Percentiles rank a stretch among this genome's conserved stretches.
Conservation (phyloP, 2,329 filamentous ascomycete genomes). For the Blastomyces percursus region DNA sequence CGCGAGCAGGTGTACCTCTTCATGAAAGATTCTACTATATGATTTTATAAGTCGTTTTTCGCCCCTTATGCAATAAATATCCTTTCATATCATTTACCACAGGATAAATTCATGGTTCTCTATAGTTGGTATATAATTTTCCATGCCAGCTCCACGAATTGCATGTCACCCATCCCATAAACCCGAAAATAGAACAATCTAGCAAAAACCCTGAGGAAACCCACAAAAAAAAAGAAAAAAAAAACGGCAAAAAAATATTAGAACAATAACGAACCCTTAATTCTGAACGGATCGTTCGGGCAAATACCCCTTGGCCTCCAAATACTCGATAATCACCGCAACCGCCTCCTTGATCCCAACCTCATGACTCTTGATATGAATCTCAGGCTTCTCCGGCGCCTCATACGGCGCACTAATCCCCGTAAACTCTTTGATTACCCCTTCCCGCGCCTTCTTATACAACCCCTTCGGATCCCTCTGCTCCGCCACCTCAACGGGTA, state of each 20-base stretch:
- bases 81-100: background rate
- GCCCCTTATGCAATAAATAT: background rate
- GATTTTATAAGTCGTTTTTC: background rate
- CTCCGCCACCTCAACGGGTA: conserved; percentile 85
- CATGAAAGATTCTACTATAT: background rate
- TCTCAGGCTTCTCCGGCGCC: conserved; percentile 72
- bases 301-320: conserved; percentile 57
- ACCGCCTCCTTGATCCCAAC: conserved; percentile 82
- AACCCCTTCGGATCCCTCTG: conserved; percentile 92
- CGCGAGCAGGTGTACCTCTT: background rate
- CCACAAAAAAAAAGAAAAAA: background rate
- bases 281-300: conserved; percentile 25
- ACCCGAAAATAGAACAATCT: background rate
- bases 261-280: conserved; percentile 3
- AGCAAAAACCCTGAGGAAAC: background rate
- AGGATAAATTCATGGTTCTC: background rate
- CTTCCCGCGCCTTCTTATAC: conserved; percentile 91
- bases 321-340: conserved; percentile 67
- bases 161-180: background rate
- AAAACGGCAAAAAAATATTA: background rate
- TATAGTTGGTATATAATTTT: background rate
- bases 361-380: conserved; percentile 73
- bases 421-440: conserved; percentile 95
- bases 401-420: conserved; percentile 94
- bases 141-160: background rate